Percentiles rank a stretch among this genome's conserved stretches.
Conservation (phyloP, 768 basidiomycete species). For the Agrocybe pediades region DNA sequence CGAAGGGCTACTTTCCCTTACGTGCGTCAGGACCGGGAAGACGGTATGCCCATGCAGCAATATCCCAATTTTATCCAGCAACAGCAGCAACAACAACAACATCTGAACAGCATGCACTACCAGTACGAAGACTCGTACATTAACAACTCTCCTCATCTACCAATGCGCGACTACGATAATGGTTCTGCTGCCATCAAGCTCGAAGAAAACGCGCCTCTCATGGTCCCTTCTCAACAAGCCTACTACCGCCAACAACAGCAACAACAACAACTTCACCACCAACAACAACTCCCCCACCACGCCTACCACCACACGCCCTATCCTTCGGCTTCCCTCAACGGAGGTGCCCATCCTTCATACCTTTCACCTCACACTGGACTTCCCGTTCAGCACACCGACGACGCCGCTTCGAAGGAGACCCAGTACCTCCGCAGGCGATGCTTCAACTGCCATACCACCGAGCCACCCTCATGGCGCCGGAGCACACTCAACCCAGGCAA, state of each 20-base stretch:
- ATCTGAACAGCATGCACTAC: constrained; percentile 16
- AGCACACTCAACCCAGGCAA: constrained; percentile 89
- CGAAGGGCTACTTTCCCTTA: constrained; percentile 79
- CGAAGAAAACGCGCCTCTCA: constrained; percentile 58
- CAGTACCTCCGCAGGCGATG: constrained; percentile 87
- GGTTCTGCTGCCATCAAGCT: constrained; percentile 58
- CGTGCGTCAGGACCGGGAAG: constrained; percentile 70
- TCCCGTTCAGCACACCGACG: constrained; percentile 86
- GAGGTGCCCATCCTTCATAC: constrained; percentile 41
- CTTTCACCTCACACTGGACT: constrained; percentile 49
- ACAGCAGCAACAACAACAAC: constrained; percentile 39
- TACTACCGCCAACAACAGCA: constrained; percentile 42
- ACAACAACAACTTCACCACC: constrained; percentile 17
- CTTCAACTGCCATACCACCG: constrained; percentile 91
- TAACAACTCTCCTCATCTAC: constrained; percentile 41
- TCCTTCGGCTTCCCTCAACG: constrained; percentile 27
- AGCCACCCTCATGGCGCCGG: constrained; percentile 87
- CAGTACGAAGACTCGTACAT: constrained; percentile 41
- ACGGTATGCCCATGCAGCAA: constrained; percentile 40
- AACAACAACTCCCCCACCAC: constrained; percentile 9
- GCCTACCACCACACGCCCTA: constrained; percentile 4
- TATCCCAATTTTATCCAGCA: constrained; percentile 47
- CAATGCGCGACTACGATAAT: constrained; percentile 46
- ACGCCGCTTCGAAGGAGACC: constrained; percentile 88
- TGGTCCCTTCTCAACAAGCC: constrained; percentile 62